Conservation (phyloP, 1,284 basidiomycete species). For the Cutaneotrichosporon sp. region DNA sequence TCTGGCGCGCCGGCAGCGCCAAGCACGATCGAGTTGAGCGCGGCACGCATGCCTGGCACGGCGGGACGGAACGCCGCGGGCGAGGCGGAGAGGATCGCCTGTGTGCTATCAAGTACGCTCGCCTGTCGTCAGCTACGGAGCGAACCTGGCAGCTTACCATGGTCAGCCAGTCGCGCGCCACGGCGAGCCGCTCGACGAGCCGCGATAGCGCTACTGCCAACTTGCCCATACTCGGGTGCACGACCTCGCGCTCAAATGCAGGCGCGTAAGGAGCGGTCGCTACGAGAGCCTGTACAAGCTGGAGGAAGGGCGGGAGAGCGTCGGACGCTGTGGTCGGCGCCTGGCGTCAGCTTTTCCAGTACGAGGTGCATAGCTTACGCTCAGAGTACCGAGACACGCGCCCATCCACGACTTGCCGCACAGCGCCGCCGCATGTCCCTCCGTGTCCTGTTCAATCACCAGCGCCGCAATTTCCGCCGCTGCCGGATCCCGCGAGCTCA, state of each 20-base stretch:
- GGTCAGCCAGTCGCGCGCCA: slow-evolving; percentile 21
- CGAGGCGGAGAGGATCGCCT: slow-evolving; percentile 29
- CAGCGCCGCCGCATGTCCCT: slow-evolving; percentile 33
- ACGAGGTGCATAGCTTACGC: slow-evolving; percentile 23
- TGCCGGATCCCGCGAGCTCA: slow-evolving; percentile 30
- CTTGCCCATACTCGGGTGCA: slow-evolving; percentile 44
- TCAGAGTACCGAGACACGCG: slow-evolving; percentile 26
- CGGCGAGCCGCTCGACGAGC: slow-evolving; percentile 25
- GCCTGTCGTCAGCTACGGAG: slow-evolving; percentile 10
- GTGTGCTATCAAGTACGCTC: slow-evolving; percentile 20
- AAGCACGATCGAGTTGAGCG: slow-evolving; percentile 29
- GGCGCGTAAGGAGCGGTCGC: slow-evolving; percentile 30
- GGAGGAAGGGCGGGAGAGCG: slow-evolving; percentile 15
- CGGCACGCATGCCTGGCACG: slow-evolving; percentile 22
- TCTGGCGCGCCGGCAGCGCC: slow-evolving; percentile 13
- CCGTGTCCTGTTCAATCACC: slow-evolving; percentile 35
- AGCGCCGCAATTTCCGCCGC: slow-evolving; percentile 23
- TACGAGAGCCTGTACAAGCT: slow-evolving; percentile 28
- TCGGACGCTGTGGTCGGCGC: slow-evolving; percentile 2
- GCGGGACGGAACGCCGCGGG: slow-evolving; percentile 42
- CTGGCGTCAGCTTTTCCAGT: slow-evolving; percentile 5
- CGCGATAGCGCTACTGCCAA: slow-evolving; percentile 31
- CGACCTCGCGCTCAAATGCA: slow-evolving; percentile 39
- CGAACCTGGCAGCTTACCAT: slow-evolving; percentile 18
- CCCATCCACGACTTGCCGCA: slow-evolving; percentile 42